These are phyloP conservation scores for Suillus sp. DNA, from an alignment of 768 basidiomycete species.

Conservation along the genomic window DNA sequence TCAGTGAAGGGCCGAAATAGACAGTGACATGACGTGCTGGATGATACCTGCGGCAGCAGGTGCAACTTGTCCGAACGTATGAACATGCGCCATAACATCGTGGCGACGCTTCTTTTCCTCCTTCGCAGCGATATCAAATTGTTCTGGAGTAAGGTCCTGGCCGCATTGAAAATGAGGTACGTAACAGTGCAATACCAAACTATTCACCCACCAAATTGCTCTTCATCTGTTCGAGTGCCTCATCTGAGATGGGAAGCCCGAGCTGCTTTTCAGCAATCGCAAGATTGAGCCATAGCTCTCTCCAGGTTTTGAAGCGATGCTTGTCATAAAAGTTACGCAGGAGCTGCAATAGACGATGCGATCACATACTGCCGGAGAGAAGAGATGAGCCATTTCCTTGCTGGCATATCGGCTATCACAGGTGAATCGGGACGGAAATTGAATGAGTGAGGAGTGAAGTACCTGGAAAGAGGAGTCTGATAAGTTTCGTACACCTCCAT, in stretches of 20 bases:
- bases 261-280: slow-evolving; percentile 97
- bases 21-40: slow-evolving; percentile 56
- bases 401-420: slow-evolving; percentile 90
- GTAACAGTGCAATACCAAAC: not conserved
- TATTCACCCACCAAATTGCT: slow-evolving; percentile 69
- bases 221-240: slow-evolving; percentile 94
- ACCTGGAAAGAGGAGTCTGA: slow-evolving; percentile 84
- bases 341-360: not conserved
- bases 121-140: slow-evolving; percentile 87
- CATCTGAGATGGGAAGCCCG: slow-evolving; percentile 84
- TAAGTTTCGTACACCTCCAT: slow-evolving; percentile 76
- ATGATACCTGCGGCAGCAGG: slow-evolving; percentile 96
- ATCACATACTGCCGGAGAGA: slow-evolving; percentile 82
- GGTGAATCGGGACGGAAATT: slow-evolving; percentile 4
- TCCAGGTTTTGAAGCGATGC: slow-evolving; percentile 96
- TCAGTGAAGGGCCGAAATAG: slow-evolving; percentile 17
- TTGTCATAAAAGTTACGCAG: slow-evolving; percentile 34
- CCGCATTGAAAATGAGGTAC: slow-evolving; percentile 14
- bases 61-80: slow-evolving; percentile 92
- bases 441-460: slow-evolving; percentile 12
- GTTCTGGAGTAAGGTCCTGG: slow-evolving; percentile 81
- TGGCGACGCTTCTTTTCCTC: slow-evolving; percentile 98
- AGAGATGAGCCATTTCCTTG: slow-evolving; percentile 97
- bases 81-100: slow-evolving; percentile 99
- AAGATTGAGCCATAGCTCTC: slow-evolving; percentile 93